Conservation (phyloP, 345 rosid genomes). For the Citrus australasica region DNA sequence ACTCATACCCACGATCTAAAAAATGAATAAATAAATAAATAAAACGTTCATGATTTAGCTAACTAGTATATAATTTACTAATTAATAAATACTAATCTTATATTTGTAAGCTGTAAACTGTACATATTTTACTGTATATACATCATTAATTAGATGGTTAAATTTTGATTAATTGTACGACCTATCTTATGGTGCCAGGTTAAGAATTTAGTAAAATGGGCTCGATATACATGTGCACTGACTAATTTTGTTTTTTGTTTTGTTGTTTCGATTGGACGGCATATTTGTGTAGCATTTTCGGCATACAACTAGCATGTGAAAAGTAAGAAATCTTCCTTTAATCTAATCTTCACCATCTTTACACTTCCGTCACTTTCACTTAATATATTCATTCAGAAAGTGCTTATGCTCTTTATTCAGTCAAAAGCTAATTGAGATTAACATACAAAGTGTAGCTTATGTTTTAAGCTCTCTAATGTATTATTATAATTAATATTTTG, state of each 20-base stretch:
- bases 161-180: no score
- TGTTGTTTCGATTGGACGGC: not conserved
- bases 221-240: not conserved
- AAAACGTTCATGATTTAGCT: no score
- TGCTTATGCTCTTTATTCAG: conserved; percentile 19
- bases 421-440: conserved; percentile 14
- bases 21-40: no score
- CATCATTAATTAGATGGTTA: no score
- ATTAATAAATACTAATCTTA: no score
- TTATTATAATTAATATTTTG: not conserved
- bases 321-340: not conserved
- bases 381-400: not conserved
- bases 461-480: conserved; percentile 13
- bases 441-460: conserved; percentile 7
- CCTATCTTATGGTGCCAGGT: no score
- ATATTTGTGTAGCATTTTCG: not conserved
- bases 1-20: no score
- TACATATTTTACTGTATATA: no score
- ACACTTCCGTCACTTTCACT: not conserved
- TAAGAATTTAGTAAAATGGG: not conserved
- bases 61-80: no score
- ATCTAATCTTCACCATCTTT: not conserved
- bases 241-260: no score
- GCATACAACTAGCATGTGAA: conserved; percentile 3
- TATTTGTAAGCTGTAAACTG: no score